phyloP scores from a whole-genome alignment of 345 rosid species.

The Psidium guajava region DNA sequence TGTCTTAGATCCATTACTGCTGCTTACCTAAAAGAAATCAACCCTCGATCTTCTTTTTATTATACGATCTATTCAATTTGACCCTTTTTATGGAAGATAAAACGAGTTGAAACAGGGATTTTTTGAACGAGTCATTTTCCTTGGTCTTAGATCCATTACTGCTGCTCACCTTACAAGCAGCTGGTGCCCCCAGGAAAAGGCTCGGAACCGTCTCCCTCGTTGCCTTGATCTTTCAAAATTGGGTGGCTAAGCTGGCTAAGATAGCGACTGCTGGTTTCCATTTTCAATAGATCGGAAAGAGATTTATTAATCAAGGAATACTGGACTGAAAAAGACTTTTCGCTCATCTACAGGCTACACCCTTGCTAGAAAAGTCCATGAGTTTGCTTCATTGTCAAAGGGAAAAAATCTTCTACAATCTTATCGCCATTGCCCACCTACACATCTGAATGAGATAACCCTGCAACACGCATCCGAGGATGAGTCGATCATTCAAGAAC shows the following conservation, averaged over 20 bases:
- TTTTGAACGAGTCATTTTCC: not conserved
- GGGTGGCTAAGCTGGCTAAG: not conserved
- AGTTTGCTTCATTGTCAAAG: not conserved
- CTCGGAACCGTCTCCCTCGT: too few species aligned
- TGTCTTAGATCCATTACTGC: too few species aligned
- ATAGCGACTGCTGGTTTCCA: not conserved
- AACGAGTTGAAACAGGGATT: too few species aligned
- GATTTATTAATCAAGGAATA: not conserved
- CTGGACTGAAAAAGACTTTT: not conserved
- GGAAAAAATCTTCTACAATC: not conserved
- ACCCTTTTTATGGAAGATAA: too few species aligned
- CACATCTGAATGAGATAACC: not conserved
- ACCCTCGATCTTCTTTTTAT: too few species aligned
- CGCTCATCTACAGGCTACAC: not conserved
- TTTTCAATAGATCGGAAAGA: not conserved
- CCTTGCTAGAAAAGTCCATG: not conserved
- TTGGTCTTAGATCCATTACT: not conserved
- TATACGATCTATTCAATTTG: too few species aligned
- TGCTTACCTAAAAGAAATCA: too few species aligned
- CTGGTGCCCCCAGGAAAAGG: not conserved
- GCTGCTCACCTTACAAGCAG: not conserved
- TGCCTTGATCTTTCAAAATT: too few species aligned
- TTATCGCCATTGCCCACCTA: not conserved
- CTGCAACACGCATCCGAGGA: not conserved
- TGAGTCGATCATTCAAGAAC: not conserved